Evolutionary conservation across 148 eudicot genomes (phyloP), one percentile per base, ranked within the genome.

Genomic region (Linanthus parryae): DNA sequence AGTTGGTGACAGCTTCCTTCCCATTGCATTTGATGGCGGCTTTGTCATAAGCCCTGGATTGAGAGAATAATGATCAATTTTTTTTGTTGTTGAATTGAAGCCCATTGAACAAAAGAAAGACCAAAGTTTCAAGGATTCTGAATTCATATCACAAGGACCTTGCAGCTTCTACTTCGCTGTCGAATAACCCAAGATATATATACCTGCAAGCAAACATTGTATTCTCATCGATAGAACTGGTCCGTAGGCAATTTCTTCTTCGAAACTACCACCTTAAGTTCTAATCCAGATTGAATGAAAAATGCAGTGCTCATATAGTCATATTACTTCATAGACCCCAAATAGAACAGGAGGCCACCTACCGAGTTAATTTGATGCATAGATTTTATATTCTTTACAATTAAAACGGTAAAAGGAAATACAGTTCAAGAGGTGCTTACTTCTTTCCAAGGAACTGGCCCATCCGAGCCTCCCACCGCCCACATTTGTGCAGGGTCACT

Each of bases 401-500:
- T n/a, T n/a, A n/a, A n/a, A n/a, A n/a, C n/a, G n/a, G n/a, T n/a
- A 23, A 19, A 47, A 12, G 29, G 39, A 38, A 46, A 23, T 17
- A 23, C 4, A 59, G 18, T 11, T 15, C 6, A 40, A 17, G 21
- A 29, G 50, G 7, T 47, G 3, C 79, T 70, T 63, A 81, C 94
- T 88, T 84, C 59, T 88, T 88, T 41, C 94, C 96, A 23, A 76
- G 70, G 41, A 81, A 69, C 53, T 84, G 96, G 13, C 89, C 94
- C 84, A 81, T 84, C 18, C 86, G 73, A 67, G 96, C 86, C 41
- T 88, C 96, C 96, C 96, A 88, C 8, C 80, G 75, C 54, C 94
- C 96, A 67, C 84, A 81, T 71, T 88, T 88, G 70, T 81, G 96
- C 61, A 81, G 75, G 9, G 86, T 81, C 4, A 81, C 89, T 5